Evolutionary conservation across 2,329 filamentous ascomycete species (phyloP), one percentile per base, ranked within the genome.

Genomic region (Hansfordia pulvinata): DNA sequence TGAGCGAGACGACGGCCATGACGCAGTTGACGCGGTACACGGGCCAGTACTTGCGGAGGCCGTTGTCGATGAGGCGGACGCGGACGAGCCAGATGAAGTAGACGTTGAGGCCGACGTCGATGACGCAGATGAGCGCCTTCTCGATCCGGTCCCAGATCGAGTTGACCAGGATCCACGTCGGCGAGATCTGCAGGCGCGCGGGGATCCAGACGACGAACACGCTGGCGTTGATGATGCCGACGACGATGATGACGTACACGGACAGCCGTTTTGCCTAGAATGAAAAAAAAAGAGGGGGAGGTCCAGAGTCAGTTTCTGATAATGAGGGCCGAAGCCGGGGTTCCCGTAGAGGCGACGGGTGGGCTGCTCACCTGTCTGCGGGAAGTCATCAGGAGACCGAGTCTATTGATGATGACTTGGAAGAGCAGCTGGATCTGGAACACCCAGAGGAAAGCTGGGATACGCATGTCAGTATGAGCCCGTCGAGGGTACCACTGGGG

Each of bases 171-270:
- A 55, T 43, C 16, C 45, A 59, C 6, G 29, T 41, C 3, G 42
- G 16, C 7, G 38, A 46, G 20, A 49, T 38, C 27, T 52, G 42
- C n/a, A 57, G 44, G 11, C 54, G 50, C 5, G 54, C 46, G 1
- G 58, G 58, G 12, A 62, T 54, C 58, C 58, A 61, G 27, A 61
- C 58, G 26, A 43, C 49, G 32, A 54, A 60, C 5, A 61, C 57
- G 2, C 50, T 50, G 26, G 62, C 50, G 29, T 62, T 62, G 35
- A 61, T 49, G 8, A 41, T 16, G 8, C 46, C 53, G 30, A 60
- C 55, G 11, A 55, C 5, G 10, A 39, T 13, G 3, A 53, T 38
- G n/a, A n/a, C n/a, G n/a, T n/a, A n/a, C n/a, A n/a, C n/a, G n/a
- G n/a, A n/a, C n/a, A n/a, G n/a, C n/a, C n/a, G n/a, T n/a, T n/a